Percentiles rank a stretch among this genome's conserved stretches.
Conservation (phyloP, 495 filamentous ascomycete genomes). For the Xylaria palmicola region DNA sequence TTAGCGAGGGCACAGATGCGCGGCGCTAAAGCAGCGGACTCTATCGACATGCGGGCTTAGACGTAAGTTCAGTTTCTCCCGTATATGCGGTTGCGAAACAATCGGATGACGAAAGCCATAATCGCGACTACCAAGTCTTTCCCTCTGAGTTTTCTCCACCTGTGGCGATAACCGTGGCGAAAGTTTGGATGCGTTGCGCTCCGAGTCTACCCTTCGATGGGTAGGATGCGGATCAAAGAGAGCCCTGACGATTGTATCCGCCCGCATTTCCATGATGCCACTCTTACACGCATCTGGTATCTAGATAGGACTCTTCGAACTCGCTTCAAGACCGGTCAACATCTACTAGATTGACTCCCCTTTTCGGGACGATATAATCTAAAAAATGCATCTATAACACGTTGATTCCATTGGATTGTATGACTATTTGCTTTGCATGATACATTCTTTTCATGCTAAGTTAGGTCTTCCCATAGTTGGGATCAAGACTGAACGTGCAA, state of each 20-base stretch:
- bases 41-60: not conserved
- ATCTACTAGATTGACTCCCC: too few species aligned
- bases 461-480: too few species aligned
- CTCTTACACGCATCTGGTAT: too few species aligned
- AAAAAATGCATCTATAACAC: too few species aligned
- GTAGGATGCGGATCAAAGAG: conserved; percentile 51
- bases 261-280: too few species aligned
- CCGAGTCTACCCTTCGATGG: conserved; percentile 24
- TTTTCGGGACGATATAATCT: too few species aligned
- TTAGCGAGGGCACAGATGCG: not conserved
- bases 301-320: too few species aligned
- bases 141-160: conserved; percentile 28
- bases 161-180: conserved; percentile 34
- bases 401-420: too few species aligned
- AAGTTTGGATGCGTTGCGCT: conserved; percentile 23
- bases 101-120: conserved; percentile 29
- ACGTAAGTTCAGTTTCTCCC: not conserved
- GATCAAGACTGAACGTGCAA: too few species aligned
- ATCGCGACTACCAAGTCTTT: not conserved
- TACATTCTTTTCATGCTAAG: too few species aligned
- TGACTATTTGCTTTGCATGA: too few species aligned
- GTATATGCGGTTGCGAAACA: conserved; percentile 19
- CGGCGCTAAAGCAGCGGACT: not conserved
- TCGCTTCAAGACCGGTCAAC: too few species aligned
- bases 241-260: conserved; percentile 47